Evolutionary conservation across 176 grass and related monocot genomes (phyloP).

Genomic region (Triticum dicoccoides): DNA sequence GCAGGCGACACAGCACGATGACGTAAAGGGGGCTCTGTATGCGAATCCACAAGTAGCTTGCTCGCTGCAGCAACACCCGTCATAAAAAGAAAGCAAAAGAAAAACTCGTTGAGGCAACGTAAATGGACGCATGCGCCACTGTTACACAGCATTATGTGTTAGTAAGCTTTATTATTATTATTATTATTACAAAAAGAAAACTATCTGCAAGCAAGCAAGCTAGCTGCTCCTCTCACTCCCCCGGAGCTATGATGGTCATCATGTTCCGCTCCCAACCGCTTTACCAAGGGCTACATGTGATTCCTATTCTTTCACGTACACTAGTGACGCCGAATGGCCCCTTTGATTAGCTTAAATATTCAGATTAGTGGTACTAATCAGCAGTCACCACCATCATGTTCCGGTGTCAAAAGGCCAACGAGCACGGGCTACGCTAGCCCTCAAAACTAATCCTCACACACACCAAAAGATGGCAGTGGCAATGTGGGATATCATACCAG

Average conservation of each 20-base stretch:
- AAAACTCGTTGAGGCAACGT: too few relatives aligned
- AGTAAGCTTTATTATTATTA: too few relatives aligned
- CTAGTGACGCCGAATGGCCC: neutral
- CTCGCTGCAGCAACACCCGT: too few relatives aligned
- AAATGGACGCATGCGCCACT: too few relatives aligned
- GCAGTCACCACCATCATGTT: neutral
- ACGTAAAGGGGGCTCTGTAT: too few relatives aligned
- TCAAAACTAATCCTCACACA: conserved; percentile 7
- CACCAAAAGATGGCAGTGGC: neutral
- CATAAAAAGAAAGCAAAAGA: too few relatives aligned
- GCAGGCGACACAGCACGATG: too few relatives aligned
- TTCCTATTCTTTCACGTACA: neutral
- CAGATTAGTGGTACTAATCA: conserved; percentile 1
- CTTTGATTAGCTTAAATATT: neutral
- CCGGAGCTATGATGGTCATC: neutral
- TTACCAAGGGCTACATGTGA: neutral
- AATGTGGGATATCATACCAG: neutral
- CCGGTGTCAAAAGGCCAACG: conserved; percentile 2
- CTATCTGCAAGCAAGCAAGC: too few relatives aligned
- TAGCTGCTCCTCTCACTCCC: neutral
- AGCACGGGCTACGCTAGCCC: neutral
- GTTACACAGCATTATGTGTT: too few relatives aligned
- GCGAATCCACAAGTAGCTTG: too few relatives aligned
- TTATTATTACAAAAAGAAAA: too few relatives aligned
- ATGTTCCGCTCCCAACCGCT: neutral